Conservation (phyloP, 306 rosid species). For the Mucuna pruriens region DNA sequence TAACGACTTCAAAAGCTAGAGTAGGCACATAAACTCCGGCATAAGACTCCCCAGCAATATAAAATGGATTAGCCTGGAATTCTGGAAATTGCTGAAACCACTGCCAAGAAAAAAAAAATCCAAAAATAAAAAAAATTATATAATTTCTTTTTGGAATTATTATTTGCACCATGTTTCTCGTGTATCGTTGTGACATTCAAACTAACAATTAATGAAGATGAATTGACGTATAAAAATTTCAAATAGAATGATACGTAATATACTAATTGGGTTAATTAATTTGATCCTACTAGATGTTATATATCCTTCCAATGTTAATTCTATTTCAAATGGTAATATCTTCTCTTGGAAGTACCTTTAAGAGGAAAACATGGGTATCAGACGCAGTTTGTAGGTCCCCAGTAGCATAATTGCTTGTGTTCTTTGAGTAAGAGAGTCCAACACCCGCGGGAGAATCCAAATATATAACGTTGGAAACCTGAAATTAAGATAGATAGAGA, state of each 20-base stretch:
- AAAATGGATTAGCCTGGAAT: constrained; percentile 71
- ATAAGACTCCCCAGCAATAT: constrained; percentile 78
- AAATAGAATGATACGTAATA: background rate
- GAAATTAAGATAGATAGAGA: constrained; percentile 23
- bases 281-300: background rate
- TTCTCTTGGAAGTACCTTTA: constrained; percentile 55
- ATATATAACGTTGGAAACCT: constrained; percentile 85
- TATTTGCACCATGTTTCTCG: background rate
- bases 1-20: constrained; percentile 60
- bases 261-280: constrained; percentile 5
- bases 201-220: constrained; percentile 6
- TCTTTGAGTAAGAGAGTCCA: constrained; percentile 79
- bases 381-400: constrained; percentile 80
- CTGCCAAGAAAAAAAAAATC: constrained; percentile 40
- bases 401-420: constrained; percentile 54
- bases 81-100: constrained; percentile 79
- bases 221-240: background rate
- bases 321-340: background rate
- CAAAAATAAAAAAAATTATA: background rate
- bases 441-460: constrained; percentile 94
- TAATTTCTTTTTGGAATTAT: background rate
- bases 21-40: constrained; percentile 89
- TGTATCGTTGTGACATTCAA: background rate
- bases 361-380: constrained; percentile 76
- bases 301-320: background rate